Base-by-base conservation (phyloP, 495 filamentous ascomycete genomes). In the Aspergillus avenaceus region DNA sequence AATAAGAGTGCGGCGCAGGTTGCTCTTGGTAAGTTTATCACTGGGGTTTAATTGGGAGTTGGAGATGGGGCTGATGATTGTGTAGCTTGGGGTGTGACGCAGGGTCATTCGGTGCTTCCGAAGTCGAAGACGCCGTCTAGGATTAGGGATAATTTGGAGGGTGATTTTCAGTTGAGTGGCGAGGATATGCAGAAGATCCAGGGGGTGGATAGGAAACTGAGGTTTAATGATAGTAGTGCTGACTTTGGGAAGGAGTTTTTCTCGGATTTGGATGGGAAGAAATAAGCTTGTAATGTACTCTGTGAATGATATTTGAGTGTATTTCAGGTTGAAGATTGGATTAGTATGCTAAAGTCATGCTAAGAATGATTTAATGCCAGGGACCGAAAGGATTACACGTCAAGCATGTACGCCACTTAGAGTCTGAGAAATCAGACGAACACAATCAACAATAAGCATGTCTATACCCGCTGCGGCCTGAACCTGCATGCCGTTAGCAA, bases 81-180 rank as follows among this genome's bases (percentile, higher is more conserved):
- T 75, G 31, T 69, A 63, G 82, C 80, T 0, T 84, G 80, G 86
- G 85, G 82, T n/a, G 74, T 89, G 24, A 64, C 76, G n/a, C 65
- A 78, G 23, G 85, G 81, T 8, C 79, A 80, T 24, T 71, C 70
- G 5, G 84, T 90, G 9, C 72, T 91, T 41, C 84, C 85, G 3
- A 91, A 90, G 71, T 77, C 73, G 31, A 79, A 78, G 56, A 77
- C 78, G 0, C 74, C 77, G 0, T 59, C 61, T 21, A 56, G 83
- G 6, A 85, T 86, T 52, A 68, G 64, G 56, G 53, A 50, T 12
- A 86, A 86, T 53, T 52, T 85, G 13, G 79, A 79, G 27, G 77
- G 74, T 1, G 81, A 83, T 42, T 86, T 86, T 55, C 76, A 77
- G 61, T 61, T 86, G 1, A 62, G 58, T 1, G 59, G 59, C 0